Conservation (phyloP, 2,329 filamentous ascomycete species). For the Trichoderma gracile region DNA sequence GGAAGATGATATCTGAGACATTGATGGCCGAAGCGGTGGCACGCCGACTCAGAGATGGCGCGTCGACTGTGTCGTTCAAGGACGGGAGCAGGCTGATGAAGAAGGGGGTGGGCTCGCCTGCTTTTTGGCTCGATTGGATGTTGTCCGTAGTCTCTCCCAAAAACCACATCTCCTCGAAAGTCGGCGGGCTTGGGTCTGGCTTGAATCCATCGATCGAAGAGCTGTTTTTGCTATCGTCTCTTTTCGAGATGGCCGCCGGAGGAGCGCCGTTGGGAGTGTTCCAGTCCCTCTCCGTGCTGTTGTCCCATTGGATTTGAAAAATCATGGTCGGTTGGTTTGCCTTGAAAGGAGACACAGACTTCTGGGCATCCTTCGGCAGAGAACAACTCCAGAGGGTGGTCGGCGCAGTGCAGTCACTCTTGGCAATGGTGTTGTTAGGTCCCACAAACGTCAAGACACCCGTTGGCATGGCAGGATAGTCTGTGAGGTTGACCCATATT, state of each 20-base stretch:
- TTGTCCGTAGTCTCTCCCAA: constrained; percentile 83
- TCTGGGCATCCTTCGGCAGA: constrained; percentile 75
- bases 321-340: constrained; percentile 75
- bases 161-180: constrained; percentile 73
- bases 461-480: constrained; percentile 82
- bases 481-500: constrained; percentile 80
- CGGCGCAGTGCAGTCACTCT: constrained; percentile 69
- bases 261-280: constrained; percentile 46
- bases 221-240: constrained; percentile 27
- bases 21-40: constrained; percentile 30
- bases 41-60: constrained; percentile 30
- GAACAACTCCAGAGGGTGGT: constrained; percentile 83
- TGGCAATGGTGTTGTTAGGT: constrained; percentile 64
- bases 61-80: constrained; percentile 38
- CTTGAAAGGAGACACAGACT: constrained; percentile 61
- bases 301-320: constrained; percentile 74
- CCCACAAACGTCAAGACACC: constrained; percentile 78
- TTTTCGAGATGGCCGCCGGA: constrained; percentile 34
- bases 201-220: constrained; percentile 39
- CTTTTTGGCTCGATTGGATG: constrained; percentile 65
- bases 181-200: constrained; percentile 59
- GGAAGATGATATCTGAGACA: constrained; percentile 54
- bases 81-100: constrained; percentile 72
- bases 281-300: constrained; percentile 55
- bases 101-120: constrained; percentile 85